Conservation (phyloP, 2,329 filamentous ascomycete genomes). For the Mycogone perniciosa region DNA sequence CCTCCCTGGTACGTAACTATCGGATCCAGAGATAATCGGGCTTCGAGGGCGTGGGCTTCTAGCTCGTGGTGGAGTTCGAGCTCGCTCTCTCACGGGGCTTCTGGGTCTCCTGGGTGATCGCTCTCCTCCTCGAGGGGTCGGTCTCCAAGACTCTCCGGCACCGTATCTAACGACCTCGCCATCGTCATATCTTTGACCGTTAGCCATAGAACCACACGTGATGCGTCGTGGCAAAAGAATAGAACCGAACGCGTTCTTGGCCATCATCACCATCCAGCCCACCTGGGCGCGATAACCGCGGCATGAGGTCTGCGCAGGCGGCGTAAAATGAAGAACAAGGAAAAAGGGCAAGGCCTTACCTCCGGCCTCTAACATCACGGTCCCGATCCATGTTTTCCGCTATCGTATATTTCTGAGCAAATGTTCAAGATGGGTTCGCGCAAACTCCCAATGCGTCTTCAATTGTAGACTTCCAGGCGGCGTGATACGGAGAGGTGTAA, state of each 20-base stretch:
- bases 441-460: too few species aligned
- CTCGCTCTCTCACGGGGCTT: conserved; percentile 25
- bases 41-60: conserved; percentile 23
- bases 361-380: conserved; percentile 28
- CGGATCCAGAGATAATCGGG: conserved; percentile 33
- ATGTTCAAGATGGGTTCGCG: too few species aligned
- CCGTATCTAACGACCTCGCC: conserved; percentile 57
- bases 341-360: conserved; percentile 22
- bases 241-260: not conserved
- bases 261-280: not conserved
- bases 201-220: not conserved
- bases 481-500: too few species aligned
- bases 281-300: not conserved
- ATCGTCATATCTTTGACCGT: conserved; percentile 47
- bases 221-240: not conserved
- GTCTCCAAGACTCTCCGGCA: conserved; percentile 55
- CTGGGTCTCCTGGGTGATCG: conserved; percentile 37
- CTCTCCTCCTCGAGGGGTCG: conserved; percentile 44
- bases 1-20: conserved; percentile 41
- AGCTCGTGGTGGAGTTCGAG: conserved; percentile 24
- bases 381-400: conserved; percentile 30
- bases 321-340: not conserved
- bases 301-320: not conserved
- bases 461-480: too few species aligned
- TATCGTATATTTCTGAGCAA: too few species aligned